A percentile compares a stretch with the other conserved stretches of the same genome.
phyloP scores from a whole-genome alignment of 2,329 filamentous ascomycete genomes.

The Microdochium paspali region DNA sequence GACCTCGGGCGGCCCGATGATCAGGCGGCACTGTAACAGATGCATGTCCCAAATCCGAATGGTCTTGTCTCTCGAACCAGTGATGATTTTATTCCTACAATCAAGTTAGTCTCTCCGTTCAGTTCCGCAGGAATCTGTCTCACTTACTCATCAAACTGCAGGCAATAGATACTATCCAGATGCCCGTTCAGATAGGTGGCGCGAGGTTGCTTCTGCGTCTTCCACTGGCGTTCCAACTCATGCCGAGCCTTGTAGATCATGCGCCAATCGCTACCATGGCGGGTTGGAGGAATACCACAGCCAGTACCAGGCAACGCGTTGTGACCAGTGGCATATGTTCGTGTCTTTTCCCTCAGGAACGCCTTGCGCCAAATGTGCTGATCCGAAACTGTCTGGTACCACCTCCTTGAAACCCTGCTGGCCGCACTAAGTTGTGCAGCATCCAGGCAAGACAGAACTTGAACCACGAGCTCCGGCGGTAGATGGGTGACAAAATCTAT shows the following conservation, averaged over 20 bases:
- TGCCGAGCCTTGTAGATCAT: constrained; percentile 71
- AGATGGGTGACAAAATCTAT: constrained; percentile 49
- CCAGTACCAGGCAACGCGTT: constrained; percentile 43
- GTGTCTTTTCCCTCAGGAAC: constrained; percentile 51
- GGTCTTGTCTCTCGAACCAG: constrained; percentile 88
- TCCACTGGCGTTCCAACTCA: constrained; percentile 72
- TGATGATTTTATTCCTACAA: constrained; percentile 80
- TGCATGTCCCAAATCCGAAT: constrained; percentile 95
- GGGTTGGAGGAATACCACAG: constrained; percentile 43
- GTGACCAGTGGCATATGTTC: constrained; percentile 47
- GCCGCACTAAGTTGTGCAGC: constrained; percentile 38
- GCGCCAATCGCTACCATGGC: constrained; percentile 70
- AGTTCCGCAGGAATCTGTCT: not conserved
- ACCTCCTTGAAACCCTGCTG: constrained; percentile 38
- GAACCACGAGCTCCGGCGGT: constrained; percentile 49
- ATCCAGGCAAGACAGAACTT: constrained; percentile 48
- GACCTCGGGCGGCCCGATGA: constrained; percentile 72
- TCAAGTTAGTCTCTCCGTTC: constrained; percentile 20
- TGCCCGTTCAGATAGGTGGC: constrained; percentile 90
- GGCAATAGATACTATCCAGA: constrained; percentile 91
- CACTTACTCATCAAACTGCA: constrained; percentile 90
- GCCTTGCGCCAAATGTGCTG: constrained; percentile 56
- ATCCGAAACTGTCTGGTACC: constrained; percentile 37
- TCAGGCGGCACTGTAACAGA: constrained; percentile 72
- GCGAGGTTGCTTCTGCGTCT: constrained; percentile 58